A percentile compares a stretch with the other conserved stretches of the same genome.
These are phyloP conservation scores for Xylariaceae sp. DNA, from an alignment of 2,329 filamentous ascomycete genomes.

Conservation along the genomic window DNA sequence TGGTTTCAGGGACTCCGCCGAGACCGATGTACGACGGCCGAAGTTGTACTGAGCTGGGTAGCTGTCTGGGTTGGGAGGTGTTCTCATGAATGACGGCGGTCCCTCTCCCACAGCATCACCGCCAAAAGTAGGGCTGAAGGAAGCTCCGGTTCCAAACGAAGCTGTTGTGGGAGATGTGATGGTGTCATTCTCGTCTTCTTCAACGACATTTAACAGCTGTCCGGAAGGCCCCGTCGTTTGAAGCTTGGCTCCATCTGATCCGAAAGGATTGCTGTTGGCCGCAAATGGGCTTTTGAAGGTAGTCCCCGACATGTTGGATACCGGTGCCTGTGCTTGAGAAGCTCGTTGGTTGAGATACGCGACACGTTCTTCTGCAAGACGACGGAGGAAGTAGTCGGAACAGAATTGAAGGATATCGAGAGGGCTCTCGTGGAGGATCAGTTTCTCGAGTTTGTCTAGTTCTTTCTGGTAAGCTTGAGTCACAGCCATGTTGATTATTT, in stretches of 20 bases:
- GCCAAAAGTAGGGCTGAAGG: constrained; percentile 52
- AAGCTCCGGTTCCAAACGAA: constrained; percentile 47
- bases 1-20: constrained; percentile 92
- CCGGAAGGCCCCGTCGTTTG: constrained; percentile 26
- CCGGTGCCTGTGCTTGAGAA: constrained; percentile 33
- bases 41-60: constrained; percentile 94
- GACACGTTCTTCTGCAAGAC: constrained; percentile 62
- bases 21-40: constrained; percentile 89
- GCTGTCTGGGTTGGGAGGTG: constrained; percentile 57
- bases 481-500: constrained; percentile 37
- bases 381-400: constrained; percentile 63
- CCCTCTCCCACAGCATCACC: constrained; percentile 43
- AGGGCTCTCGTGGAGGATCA: constrained; percentile 55
- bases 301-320: constrained; percentile 62
- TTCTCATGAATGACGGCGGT: constrained; percentile 43
- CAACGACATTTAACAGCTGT: constrained; percentile 59
- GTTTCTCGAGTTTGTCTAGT: constrained; percentile 59
- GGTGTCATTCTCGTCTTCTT: constrained; percentile 77
- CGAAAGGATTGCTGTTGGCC: constrained; percentile 70
- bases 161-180: constrained; percentile 70
- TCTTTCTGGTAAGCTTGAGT: constrained; percentile 56
- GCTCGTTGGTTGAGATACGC: constrained; percentile 33
- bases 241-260: constrained; percentile 42
- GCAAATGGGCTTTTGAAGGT: constrained; percentile 72
- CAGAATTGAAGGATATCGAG: constrained; percentile 67